Evolutionary conservation across 2,329 filamentous ascomycete genomes (phyloP), one percentile per base, ranked within the genome.

Genomic region (Curvularia sp.): DNA sequence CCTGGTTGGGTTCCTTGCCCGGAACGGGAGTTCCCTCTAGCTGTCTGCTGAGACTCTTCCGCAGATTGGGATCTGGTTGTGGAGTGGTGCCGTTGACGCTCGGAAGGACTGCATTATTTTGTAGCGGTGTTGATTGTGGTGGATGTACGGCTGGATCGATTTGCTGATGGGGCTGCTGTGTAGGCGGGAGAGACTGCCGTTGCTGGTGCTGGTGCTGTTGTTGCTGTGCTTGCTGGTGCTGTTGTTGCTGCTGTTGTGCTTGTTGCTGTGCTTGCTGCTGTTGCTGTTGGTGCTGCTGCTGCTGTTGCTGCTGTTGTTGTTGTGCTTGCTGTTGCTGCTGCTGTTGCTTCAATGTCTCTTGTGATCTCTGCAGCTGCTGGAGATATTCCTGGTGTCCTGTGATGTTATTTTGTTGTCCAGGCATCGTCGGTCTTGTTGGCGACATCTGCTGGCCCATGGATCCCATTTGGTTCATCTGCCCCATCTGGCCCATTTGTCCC

Each of bases 301-400:
- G 62, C 33, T 65, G 64, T 24, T 59, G 59, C 2, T 65, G 58
- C 13, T 65, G 66, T 22, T 65, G 66, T 30, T 64, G 66, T 31
- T 70, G 69, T 30, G 81, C 79, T 41, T 47, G 82, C 74, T 75
- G 72, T 74, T 18, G 62, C 43, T 67, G 65, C 22, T 70, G 78
- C 43, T 67, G 64, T 39, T 70, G 68, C 49, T 83, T 74, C 60
- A 75, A 70, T 7, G 68, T 65, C 68, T 79, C 77, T 9, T 78
- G 78, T 18, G 67, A 67, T 49, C 77, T 77, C 52, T 80, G 77
- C 44, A 80, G 72, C 48, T 79, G 80, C 20, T 80, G 80, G 9
- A 81, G 77, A 33, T 81, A 81, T 47, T 76, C 71, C 49, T 76
- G 75, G 62, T 83, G 80, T 39, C 82, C 80, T 61, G 86, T 83